These are phyloP conservation scores for Sedum album DNA, from an alignment of 164 flowering plant species.

Conservation along the genomic window DNA sequence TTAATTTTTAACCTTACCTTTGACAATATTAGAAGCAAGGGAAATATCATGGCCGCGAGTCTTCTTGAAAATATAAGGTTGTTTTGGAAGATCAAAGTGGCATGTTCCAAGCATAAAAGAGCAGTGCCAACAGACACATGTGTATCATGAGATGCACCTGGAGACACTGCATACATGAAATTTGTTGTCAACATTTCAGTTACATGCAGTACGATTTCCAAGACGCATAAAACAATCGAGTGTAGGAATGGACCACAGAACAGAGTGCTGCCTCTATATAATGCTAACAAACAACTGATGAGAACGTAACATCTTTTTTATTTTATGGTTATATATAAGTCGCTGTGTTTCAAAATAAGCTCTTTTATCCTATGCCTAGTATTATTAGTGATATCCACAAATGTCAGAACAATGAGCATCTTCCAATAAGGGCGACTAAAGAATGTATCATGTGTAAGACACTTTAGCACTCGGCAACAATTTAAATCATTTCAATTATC, in stretches of 20 bases:
- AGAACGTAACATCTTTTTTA: neutral
- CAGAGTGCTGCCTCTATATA: neutral
- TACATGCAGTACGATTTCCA: neutral
- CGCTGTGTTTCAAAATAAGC: too few species aligned
- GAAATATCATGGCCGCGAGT: slow-evolving; percentile 55
- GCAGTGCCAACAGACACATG: slow-evolving; percentile 48
- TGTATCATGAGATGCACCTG: slow-evolving; percentile 31
- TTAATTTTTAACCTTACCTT: slow-evolving; percentile 44
- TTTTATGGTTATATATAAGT: too few species aligned
- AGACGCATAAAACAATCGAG: neutral
- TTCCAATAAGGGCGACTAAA: neutral
- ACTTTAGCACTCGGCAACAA: neutral
- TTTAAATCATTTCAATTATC: neutral
- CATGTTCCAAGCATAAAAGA: slow-evolving; percentile 38
- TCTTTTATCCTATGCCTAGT: too few species aligned
- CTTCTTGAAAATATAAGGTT: slow-evolving; percentile 22
- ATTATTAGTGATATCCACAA: too few species aligned
- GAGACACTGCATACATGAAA: too few species aligned
- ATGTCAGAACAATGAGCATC: neutral
- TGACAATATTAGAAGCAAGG: slow-evolving; percentile 56
- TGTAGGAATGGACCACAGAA: neutral
- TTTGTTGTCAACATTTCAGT: neutral
- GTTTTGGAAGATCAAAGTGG: slow-evolving; percentile 21
- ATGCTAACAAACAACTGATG: neutral
- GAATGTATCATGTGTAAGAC: neutral